A percentile compares a stretch with the other conserved stretches of the same genome.
Conservation (phyloP, 805 yeast genomes). For the Saccharomycopsis olivae region DNA sequence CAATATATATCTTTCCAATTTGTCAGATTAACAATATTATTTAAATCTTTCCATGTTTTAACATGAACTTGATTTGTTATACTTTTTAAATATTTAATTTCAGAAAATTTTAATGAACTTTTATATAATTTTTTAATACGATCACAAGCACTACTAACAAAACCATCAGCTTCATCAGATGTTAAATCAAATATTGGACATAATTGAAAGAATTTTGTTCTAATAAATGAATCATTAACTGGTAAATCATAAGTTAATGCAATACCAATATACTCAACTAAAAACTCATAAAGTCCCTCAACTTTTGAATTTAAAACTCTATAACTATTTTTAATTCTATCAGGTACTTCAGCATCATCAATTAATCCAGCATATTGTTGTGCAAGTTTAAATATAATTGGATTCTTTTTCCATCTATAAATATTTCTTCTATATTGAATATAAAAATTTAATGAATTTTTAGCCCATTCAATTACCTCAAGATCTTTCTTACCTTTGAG, state of each 20-base stretch:
- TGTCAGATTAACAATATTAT: background rate
- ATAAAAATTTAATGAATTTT: constrained; percentile 1
- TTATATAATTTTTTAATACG: background rate
- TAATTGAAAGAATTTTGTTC: constrained; percentile 5
- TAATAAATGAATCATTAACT: background rate
- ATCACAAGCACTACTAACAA: background rate
- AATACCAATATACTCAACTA: constrained; percentile 5
- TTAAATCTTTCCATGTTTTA: background rate
- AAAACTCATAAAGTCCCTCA: background rate
- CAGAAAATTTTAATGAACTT: background rate
- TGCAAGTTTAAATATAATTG: constrained; percentile 12
- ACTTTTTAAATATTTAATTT: constrained; percentile 2
- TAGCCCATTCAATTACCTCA: constrained; percentile 13
- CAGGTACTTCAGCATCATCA: constrained; percentile 14
- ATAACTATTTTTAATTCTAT: constrained; percentile 11
- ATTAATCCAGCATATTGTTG: constrained; percentile 14
- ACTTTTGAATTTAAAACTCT: constrained; percentile 6
- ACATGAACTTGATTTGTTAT: constrained; percentile 4
- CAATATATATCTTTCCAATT: constrained; percentile 2
- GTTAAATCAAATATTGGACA: constrained; percentile 1
- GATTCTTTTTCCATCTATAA: constrained; percentile 14
- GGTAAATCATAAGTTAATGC: constrained; percentile 8
- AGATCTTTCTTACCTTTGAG: constrained; percentile 12
- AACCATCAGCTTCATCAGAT: background rate
- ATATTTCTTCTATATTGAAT: constrained; percentile 13